Base-by-base conservation (phyloP, 2,329 filamentous ascomycete genomes). In the Magnaporthiopsis incrustans region DNA sequence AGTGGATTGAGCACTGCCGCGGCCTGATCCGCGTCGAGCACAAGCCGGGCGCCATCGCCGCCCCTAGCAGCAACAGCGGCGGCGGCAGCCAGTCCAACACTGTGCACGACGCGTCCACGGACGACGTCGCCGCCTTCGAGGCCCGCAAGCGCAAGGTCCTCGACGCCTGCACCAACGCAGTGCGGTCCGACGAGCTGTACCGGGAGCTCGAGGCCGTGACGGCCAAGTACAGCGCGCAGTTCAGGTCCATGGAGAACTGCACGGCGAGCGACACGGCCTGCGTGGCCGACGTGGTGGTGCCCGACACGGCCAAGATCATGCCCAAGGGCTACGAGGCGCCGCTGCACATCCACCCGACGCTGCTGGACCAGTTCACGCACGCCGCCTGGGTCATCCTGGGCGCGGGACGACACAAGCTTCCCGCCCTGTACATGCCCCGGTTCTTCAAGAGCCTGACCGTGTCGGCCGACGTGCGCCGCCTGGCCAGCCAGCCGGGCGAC, bases 231-330 rank as follows among this genome's bases (percentile, higher is more conserved):
- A 63, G 58, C 35, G 44, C 57, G 15, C 59, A 64, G 50, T 72
- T 71, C 65, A 63, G 67, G 60, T 66, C 66, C 0, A 62, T 72
- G 59, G 63, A 65, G 30, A 66, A 67, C 22, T 65, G 67, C 70
- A 27, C 62, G 60, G 64, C 66, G 27, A 66, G 66, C 44, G 65
- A 67, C 8, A 67, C 50, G 6, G 69, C 71, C 38, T 72, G 73
- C 2, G 67, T 73, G 11, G 76, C 74, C 2, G 71, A 74, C 5
- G 68, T 81, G 10, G 67, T 72, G 14, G 70, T 81, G 3, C 76
- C 76, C 3, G 76, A 83, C 60, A 83, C 81, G 0, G 71, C 71
- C 1, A 67, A 71, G 1, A 67, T 71, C 1, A 83, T 84, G 82
- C 81, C 80, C 0, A 73, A 76, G 65, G 68, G 71, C 1, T 74